Evolutionary conservation across 2,329 filamentous ascomycete genomes (phyloP), one percentile per base, ranked within the genome.

Genomic region (Penicillium decumbens): DNA sequence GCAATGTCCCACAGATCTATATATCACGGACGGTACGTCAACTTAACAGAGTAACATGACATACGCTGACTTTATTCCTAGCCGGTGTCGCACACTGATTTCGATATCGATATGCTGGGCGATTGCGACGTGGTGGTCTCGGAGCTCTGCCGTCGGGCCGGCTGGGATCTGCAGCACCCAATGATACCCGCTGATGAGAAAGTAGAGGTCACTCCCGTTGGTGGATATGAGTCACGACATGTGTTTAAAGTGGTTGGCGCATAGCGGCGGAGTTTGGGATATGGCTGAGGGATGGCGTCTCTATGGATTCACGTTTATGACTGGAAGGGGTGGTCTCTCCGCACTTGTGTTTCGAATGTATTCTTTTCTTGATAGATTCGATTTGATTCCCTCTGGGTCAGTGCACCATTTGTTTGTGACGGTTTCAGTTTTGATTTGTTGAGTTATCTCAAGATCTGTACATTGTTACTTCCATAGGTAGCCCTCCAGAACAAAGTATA

Each of bases 61-160:
- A 3, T 10, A 6, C 40, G 27, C 53, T 65, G 25, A 64, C 35
- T 15, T 23, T 25, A 20, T 23, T 32, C 5, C 6, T 51, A 84
- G 74, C 85, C 89, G 3, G 88, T 95, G 47, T 79, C 78, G 30
- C 92, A 97, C 70, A 88, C 95, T 67, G 89, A 95, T 67, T 97
- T 98, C 62, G 93, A 98, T 70, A 89, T 98, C 59, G 91, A 96
- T 67, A 79, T 98, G 47, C 78, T 97, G n/a, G 93, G 93, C 30
- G 89, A 96, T 67, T 96, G 92, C 71, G 93, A 98, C 65, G 80
- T 90, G 35, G 84, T 97, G 7, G 87, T 97, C 12, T 80, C 86
- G 0, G 92, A 97, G 73, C 79, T 98, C 45, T 92, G 88, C 65
- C 81, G 84, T 39, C 82, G 88, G 10, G 84, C 88, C 1, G 87